These are phyloP conservation scores for Penicillium lividum DNA, from an alignment of 495 filamentous ascomycete species.

Conservation along the genomic window DNA sequence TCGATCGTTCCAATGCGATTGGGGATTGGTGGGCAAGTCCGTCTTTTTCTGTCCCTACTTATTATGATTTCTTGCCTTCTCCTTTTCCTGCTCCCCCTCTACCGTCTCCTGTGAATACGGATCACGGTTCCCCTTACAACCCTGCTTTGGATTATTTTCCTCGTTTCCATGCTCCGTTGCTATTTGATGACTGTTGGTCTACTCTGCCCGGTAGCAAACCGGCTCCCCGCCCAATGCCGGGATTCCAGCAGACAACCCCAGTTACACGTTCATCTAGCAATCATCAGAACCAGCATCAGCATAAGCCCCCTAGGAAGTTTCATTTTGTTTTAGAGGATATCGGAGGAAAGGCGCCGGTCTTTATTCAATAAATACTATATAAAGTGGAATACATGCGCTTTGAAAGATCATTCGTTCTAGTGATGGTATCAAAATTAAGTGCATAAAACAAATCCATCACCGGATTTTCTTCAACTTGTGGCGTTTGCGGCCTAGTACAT, in stretches of 20 bases:
- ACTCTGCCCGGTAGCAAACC: neutral
- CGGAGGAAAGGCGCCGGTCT: neutral
- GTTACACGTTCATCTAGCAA: neutral
- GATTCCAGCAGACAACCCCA: neutral
- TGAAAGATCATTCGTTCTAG: conserved; percentile 4
- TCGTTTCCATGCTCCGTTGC: neutral
- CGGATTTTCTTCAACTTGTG: conserved; percentile 51
- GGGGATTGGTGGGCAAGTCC: neutral
- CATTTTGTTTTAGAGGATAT: neutral
- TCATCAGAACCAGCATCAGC: neutral
- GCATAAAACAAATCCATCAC: conserved; percentile 22
- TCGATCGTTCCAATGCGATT: neutral
- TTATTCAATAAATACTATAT: neutral
- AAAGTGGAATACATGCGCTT: neutral
- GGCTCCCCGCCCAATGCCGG: neutral
- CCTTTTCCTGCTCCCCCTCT: neutral
- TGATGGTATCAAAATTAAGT: conserved; percentile 21
- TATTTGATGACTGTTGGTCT: neutral
- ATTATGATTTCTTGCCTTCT: neutral
- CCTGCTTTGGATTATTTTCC: neutral
- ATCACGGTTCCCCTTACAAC: neutral
- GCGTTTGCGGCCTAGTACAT: conserved; percentile 60
- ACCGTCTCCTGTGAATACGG: neutral
- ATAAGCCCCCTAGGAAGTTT: neutral
- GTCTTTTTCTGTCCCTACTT: neutral